phyloP scores from a whole-genome alignment of 179 eudicot species.

The Beta macrorhiza region DNA sequence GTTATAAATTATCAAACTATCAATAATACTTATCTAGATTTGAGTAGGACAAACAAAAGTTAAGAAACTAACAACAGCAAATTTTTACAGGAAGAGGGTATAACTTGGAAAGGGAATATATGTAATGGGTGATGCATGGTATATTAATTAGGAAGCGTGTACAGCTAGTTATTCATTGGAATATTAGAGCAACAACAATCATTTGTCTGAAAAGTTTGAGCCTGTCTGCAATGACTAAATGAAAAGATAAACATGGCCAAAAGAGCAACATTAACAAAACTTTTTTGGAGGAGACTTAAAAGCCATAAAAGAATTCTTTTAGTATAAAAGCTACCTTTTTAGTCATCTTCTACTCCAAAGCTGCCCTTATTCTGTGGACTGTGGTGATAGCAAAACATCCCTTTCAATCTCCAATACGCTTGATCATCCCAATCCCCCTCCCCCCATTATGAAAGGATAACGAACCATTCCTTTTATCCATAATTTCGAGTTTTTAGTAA shows the following conservation, averaged over 20 bases:
- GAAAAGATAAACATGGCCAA: conserved; percentile 22
- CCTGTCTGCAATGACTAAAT: conserved; percentile 27
- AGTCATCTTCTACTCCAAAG: conserved; percentile 1
- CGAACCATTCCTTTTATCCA: no score
- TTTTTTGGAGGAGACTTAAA: conserved; percentile 2
- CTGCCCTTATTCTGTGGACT: not conserved
- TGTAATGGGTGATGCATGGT: not conserved
- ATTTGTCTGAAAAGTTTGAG: conserved; percentile 36
- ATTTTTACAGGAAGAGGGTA: not conserved
- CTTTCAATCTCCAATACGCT: conserved; percentile 6
- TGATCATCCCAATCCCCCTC: not conserved
- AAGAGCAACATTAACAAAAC: conserved; percentile 8
- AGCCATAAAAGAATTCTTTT: not conserved
- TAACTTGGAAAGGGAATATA: not conserved
- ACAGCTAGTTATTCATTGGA: conserved; percentile 30
- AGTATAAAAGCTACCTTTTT: conserved; percentile 6
- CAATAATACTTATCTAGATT: no score
- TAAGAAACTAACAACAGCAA: no score
- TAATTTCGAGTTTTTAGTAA: no score
- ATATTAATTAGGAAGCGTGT: conserved; percentile 27
- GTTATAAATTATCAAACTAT: no score
- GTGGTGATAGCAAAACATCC: conserved; percentile 15
- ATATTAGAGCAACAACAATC: conserved; percentile 27
- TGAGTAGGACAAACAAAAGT: no score
- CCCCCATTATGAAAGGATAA: no score